Evolutionary conservation across 2,329 filamentous ascomycete genomes (phyloP).

Genomic region (Penicillium decumbens): DNA sequence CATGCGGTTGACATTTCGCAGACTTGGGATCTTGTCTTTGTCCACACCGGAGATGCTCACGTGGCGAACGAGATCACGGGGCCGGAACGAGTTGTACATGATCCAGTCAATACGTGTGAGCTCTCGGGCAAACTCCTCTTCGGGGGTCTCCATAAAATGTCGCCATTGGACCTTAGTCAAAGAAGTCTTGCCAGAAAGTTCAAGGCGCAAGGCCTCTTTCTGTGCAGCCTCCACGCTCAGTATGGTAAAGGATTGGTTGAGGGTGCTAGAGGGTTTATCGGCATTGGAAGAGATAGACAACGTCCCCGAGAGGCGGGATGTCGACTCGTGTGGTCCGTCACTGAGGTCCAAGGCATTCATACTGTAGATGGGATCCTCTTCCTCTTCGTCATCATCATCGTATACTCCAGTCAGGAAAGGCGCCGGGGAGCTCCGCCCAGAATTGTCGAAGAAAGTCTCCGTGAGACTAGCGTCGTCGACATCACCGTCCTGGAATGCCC

Average conservation of each 20-base stretch:
- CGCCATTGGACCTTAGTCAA: constrained; percentile 86
- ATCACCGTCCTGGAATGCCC: constrained; percentile 76
- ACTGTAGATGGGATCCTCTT: constrained; percentile 37
- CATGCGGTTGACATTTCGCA: constrained; percentile 90
- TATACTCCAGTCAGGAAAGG: constrained; percentile 27
- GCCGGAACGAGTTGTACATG: constrained; percentile 92
- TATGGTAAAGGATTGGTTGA: constrained; percentile 42
- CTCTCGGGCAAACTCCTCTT: constrained; percentile 83
- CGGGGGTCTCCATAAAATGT: constrained; percentile 77
- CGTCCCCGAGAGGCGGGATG: constrained; percentile 37
- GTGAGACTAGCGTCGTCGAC: constrained; percentile 42
- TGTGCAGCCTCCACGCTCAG: constrained; percentile 66
- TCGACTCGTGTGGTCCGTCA: constrained; percentile 37
- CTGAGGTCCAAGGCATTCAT: constrained; percentile 40
- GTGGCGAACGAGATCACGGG: constrained; percentile 87
- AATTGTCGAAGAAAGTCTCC: constrained; percentile 40
- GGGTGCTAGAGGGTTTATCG: constrained; percentile 37
- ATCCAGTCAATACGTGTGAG: constrained; percentile 96
- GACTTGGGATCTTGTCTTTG: constrained; percentile 58
- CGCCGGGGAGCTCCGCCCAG: constrained; percentile 40
- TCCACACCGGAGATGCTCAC: constrained; percentile 64
- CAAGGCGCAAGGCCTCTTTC: constrained; percentile 66
- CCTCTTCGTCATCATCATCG: constrained; percentile 29
- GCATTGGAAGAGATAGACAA: constrained; percentile 39
- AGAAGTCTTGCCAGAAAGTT: constrained; percentile 63